Percentiles rank a stretch among this genome's conserved stretches.
Evolutionary conservation across 352 stramenopile genomes (phyloP).

Genomic region (Phytophthora citricola): DNA sequence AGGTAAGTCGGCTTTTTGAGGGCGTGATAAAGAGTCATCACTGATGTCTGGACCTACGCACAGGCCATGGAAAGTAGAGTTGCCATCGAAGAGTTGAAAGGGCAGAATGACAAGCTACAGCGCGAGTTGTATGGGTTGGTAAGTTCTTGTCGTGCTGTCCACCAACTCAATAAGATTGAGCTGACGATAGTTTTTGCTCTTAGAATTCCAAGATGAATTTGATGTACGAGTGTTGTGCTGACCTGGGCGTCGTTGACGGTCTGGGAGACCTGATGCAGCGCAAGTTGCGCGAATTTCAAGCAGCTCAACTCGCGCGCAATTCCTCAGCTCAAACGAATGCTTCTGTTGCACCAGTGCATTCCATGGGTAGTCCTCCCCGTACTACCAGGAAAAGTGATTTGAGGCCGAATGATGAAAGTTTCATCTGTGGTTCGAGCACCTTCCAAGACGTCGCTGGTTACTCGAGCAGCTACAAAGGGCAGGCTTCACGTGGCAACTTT

Average conservation of each 20-base stretch:
- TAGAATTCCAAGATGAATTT: conserved; percentile 70
- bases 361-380: conserved; percentile 29
- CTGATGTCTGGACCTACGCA: conserved; percentile 5
- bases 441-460: conserved; percentile 67
- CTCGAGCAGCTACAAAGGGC: conserved; percentile 72
- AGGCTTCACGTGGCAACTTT: conserved; percentile 54
- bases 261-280: conserved; percentile 70
- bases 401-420: conserved; percentile 41
- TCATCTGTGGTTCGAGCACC: conserved; percentile 64
- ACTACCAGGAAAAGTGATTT: conserved; percentile 34
- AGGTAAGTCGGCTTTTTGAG: conserved; percentile 34
- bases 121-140: conserved; percentile 64
- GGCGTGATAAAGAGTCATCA: not conserved
- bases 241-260: conserved; percentile 58
- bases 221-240: conserved; percentile 65
- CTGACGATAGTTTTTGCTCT: not conserved
- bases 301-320: conserved; percentile 45
- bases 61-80: conserved; percentile 62
- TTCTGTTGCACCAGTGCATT: conserved; percentile 6
- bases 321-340: conserved; percentile 14
- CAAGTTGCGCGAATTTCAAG: conserved; percentile 62
- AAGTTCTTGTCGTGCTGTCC: conserved; percentile 5
- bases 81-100: conserved; percentile 59
- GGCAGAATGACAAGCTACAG: conserved; percentile 67
- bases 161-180: not conserved